Base-by-base conservation (phyloP, 1,284 basidiomycete genomes). In the Ganoderma leucocontextum region DNA sequence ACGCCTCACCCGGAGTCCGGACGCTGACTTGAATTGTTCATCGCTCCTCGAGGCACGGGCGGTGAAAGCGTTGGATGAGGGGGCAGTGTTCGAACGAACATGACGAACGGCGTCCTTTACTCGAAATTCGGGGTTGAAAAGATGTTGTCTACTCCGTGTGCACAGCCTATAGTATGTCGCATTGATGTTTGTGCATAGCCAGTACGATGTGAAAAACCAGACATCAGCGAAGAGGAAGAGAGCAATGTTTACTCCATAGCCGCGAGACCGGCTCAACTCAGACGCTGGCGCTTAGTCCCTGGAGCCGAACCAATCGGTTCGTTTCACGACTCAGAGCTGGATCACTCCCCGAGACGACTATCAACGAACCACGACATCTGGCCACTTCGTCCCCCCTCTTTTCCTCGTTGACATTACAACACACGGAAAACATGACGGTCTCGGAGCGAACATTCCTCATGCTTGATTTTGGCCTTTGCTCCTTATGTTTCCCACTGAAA, bases 1-100 rank as follows among this genome's bases (percentile, higher is more conserved):
- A 25, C 36, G 29, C 19, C 47, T 22, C 17, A 38, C 3, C 10
- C 19, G 13, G 49, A 59, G 22, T 2, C 10, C 19, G 22, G 39
- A 59, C 57, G 57, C 4, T 25, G 57, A 59, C 57, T n/a, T n/a
- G 35, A 15, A 22, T 59, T 53, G 39, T 38, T 49, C 47, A 61
- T 41, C 36, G 33, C 29, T 41, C 60, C 60, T 62, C 60, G 60
- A 62, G 60, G 65, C 60, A 38, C 3, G 33, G 47, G 35, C 52
- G 29, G 52, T 55, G 52, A 33, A 55, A 55, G 29, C 52, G 52
- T 55, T 55, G 52, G 6, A 55, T 29, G 57, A 59, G 10, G 36
- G 15, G 36, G 57, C 57, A 35, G 57, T 58, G 57, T 33, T 33
- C 35, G 9, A 33, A 4, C 52, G 25, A 53, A 25, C 25, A 5